phyloP scores from a whole-genome alignment of 2,329 filamentous ascomycete species.

The Pseudogymnoascus sp. region DNA sequence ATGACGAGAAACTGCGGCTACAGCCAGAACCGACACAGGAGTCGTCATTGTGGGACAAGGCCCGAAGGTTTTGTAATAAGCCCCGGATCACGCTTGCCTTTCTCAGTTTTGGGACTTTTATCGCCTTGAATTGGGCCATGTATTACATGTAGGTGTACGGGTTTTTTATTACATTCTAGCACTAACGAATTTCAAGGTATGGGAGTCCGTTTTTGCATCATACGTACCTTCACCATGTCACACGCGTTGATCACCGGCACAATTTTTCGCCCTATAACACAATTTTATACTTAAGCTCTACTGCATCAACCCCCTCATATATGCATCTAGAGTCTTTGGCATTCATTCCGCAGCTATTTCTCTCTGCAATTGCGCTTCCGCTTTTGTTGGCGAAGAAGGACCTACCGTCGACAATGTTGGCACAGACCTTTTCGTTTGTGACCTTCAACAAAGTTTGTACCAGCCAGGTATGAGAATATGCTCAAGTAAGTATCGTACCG shows the following conservation, averaged over 20 bases:
- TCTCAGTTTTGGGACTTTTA: constrained; percentile 64
- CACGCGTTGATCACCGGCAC: constrained; percentile 89
- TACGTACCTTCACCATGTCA: constrained; percentile 88
- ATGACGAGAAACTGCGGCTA: constrained; percentile 35
- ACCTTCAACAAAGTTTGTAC: constrained; percentile 99
- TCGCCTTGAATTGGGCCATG: constrained; percentile 68
- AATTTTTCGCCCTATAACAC: constrained; percentile 98
- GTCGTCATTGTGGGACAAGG: constrained; percentile 20
- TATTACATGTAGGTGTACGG: constrained; percentile 53
- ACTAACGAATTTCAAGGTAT: constrained; percentile 44
- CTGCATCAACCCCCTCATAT: constrained; percentile 35
- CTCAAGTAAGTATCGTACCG: neutral
- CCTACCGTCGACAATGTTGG: constrained; percentile 76
- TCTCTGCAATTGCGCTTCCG: constrained; percentile 70
- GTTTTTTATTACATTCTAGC: neutral
- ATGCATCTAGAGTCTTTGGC: constrained; percentile 65
- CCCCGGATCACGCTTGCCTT: constrained; percentile 49
- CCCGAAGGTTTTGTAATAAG: constrained; percentile 40
- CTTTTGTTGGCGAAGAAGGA: constrained; percentile 71
- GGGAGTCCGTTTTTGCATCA: constrained; percentile 75
- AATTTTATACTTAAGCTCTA: constrained; percentile 77
- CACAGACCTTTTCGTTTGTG: constrained; percentile 94
- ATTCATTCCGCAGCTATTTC: constrained; percentile 77
- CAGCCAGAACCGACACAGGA: constrained; percentile 16
- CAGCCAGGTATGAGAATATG: constrained; percentile 60